Base-by-base conservation (phyloP, 768 basidiomycete genomes). In the Phylloporus sp. region DNA sequence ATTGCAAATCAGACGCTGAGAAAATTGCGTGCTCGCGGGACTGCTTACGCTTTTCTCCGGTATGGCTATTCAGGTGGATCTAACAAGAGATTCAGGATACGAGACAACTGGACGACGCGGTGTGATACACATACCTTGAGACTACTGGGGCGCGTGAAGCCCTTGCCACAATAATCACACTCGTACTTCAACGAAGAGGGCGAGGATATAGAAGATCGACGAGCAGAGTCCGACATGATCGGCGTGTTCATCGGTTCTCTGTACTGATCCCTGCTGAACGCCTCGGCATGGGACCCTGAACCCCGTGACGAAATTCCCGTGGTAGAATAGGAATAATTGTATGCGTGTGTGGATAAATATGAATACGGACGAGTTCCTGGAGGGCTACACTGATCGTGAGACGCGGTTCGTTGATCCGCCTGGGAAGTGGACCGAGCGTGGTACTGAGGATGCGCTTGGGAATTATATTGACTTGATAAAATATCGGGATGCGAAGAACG, bases 31-130 rank as follows among this genome's bases (percentile, higher is more conserved):
- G 21, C 20, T 34, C 21, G 29, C 31, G 10, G 29, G 36, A 33
- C 10, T 15, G 72, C 83, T 73, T 62, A 90, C 87, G 87, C 71
- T 84, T 89, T 65, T 86, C 85, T 52, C 86, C 87, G 0, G 86
- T 89, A 65, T 90, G 87, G 56, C 85, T 88, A 53, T 90, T 87
- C 52, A 86, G 66, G 65, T 90, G 88, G 54, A 88, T 90, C 88
- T 90, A 50, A 51, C 27, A 32, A 49, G 23, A 44, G 10, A 49
- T 47, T 59, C 23, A 55, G 47, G 31, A 49, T 11, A 18, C 28
- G 34, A 18, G 36, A 28, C 20, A 15, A 21, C 24, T 33, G 37
- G 32, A 48, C 27, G 34, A 43, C 31, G 28, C 39, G 15, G 41
- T 38, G 48, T 38, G 48, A 40, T 26, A 35, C 41, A 20, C 50